These are phyloP conservation scores for Myriosclerotinia curreyana DNA, from an alignment of 2,329 filamentous ascomycete genomes.

Conservation along the genomic window DNA sequence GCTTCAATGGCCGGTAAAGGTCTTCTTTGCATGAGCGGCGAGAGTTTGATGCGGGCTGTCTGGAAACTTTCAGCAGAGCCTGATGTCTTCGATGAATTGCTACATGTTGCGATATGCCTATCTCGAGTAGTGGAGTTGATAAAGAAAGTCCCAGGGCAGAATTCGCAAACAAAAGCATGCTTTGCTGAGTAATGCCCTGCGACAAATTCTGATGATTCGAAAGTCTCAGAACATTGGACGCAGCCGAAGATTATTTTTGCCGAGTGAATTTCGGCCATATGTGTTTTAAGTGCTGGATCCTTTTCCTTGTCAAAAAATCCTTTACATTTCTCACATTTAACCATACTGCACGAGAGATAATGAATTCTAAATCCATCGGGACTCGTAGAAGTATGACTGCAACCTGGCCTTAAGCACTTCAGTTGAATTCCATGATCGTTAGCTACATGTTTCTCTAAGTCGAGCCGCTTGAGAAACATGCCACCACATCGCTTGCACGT, in stretches of 20 bases:
- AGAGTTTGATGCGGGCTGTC: not conserved
- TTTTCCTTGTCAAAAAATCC: not conserved
- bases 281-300: not conserved
- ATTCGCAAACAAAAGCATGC: slow-evolving; percentile 9
- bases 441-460: not conserved
- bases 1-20: not conserved
- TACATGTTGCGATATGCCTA: not conserved
- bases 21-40: not conserved
- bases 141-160: not conserved
- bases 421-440: not conserved
- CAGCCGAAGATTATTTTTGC: not conserved
- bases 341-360: not conserved
- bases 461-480: slow-evolving; percentile 1
- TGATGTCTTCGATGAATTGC: not conserved
- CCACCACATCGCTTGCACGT: not conserved
- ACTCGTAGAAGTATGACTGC: not conserved
- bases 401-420: not conserved
- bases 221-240: not conserved
- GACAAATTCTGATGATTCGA: not conserved
- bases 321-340: not conserved
- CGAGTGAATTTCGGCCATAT: not conserved
- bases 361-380: not conserved
- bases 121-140: not conserved
- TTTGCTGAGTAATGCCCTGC: not conserved
- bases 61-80: slow-evolving; percentile 10